Percentiles rank a stretch among this genome's conserved stretches.
These are phyloP conservation scores for Cytospora schulzeri DNA, from an alignment of 2,329 filamentous ascomycete genomes.

Conservation along the genomic window DNA sequence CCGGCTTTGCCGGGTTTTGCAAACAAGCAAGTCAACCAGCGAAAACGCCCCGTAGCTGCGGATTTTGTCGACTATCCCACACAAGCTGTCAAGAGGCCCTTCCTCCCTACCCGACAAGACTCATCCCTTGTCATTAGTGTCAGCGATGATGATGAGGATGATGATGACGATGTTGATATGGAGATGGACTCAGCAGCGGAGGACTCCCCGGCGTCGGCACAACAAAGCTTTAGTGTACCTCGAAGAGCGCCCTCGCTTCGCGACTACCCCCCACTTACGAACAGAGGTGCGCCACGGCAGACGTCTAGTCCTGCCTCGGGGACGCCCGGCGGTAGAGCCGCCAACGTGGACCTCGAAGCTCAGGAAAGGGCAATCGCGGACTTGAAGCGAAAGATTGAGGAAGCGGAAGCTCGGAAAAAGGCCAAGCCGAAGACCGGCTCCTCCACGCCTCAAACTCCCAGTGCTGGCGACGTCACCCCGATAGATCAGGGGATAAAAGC, in stretches of 20 bases:
- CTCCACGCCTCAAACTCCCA: slow-evolving; percentile 36
- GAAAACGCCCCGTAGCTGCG: slow-evolving; percentile 60
- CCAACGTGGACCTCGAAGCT: slow-evolving; percentile 22
- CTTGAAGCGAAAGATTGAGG: slow-evolving; percentile 60
- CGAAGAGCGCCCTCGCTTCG: slow-evolving; percentile 44
- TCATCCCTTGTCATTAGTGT: slow-evolving; percentile 79
- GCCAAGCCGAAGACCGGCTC: slow-evolving; percentile 45
- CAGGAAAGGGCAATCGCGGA: slow-evolving; percentile 63
- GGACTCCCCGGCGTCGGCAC: slow-evolving; percentile 39
- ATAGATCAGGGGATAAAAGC: slow-evolving; percentile 33
- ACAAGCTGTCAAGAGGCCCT: slow-evolving; percentile 58
- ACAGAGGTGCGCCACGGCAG: slow-evolving; percentile 41
- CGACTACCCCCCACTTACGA: slow-evolving; percentile 48
- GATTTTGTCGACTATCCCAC: slow-evolving; percentile 65
- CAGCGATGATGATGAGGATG: slow-evolving; percentile 73
- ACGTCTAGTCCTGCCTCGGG: slow-evolving; percentile 43
- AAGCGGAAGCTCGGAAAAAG: slow-evolving; percentile 54
- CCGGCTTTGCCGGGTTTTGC: slow-evolving; percentile 9
- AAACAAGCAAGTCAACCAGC: slow-evolving; percentile 29
- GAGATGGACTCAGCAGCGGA: slow-evolving; percentile 61
- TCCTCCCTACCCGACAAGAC: slow-evolving; percentile 60
- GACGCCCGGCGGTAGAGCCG: slow-evolving; percentile 17
- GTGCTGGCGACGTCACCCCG: slow-evolving; percentile 32
- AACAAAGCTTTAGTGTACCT: slow-evolving; percentile 36
- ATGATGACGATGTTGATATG: slow-evolving; percentile 67